phyloP scores from a whole-genome alignment of 2,329 filamentous ascomycete species.

The Aspergillus sp. region DNA sequence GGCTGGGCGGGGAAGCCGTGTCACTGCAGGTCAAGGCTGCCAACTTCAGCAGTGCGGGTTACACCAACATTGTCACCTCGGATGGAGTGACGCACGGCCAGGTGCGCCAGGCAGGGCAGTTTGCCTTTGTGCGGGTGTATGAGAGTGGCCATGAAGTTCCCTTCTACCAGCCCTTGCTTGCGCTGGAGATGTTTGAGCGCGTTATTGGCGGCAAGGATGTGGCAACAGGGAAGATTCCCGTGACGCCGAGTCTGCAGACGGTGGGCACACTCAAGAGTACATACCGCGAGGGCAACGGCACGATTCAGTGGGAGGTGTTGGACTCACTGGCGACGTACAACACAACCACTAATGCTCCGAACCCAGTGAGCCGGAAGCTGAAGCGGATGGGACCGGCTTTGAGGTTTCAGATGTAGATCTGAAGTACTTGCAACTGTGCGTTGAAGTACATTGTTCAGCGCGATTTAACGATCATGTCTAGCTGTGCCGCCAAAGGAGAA shows the following conservation, averaged over 20 bases:
- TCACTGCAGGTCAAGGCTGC: neutral
- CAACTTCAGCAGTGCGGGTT: conserved; percentile 1
- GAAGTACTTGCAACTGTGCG: neutral
- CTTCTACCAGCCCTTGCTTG: conserved; percentile 10
- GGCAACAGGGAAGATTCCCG: neutral
- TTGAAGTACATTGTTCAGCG: neutral
- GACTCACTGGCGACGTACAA: conserved; percentile 4
- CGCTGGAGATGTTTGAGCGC: conserved; percentile 8
- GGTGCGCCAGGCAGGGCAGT: conserved; percentile 9
- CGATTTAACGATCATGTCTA: no score
- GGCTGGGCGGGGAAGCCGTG: conserved; percentile 12
- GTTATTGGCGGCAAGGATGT: conserved; percentile 6
- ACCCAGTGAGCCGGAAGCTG: neutral
- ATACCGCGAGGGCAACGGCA: conserved; percentile 4
- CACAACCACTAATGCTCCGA: neutral
- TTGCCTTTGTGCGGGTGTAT: conserved; percentile 9
- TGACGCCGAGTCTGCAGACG: neutral
- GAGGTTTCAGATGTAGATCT: neutral
- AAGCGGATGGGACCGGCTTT: neutral
- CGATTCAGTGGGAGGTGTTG: conserved; percentile 4
- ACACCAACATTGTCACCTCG: conserved; percentile 9
- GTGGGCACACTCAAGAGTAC: neutral
- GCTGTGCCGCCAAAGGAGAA: no score
- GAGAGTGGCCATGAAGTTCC: conserved; percentile 13
- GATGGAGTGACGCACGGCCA: conserved; percentile 9